Evolutionary conservation across 805 yeast species (phyloP).

Genomic region (Lipomyces orientalis): DNA sequence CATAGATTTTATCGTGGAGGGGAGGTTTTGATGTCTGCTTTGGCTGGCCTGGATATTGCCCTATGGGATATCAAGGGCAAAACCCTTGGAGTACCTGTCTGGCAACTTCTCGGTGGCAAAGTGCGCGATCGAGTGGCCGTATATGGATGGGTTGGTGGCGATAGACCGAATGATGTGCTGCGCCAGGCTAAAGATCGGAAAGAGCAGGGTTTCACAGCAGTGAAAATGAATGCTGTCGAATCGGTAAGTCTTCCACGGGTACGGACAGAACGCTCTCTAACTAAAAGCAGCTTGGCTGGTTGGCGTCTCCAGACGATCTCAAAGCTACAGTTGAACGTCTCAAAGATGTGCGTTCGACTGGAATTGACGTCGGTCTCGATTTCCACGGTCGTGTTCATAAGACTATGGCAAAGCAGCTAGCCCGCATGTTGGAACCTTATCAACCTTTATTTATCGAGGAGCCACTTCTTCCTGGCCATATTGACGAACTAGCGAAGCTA

Average conservation of each 20-base stretch:
- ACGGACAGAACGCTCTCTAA: too few species aligned
- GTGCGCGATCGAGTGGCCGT: slow-evolving; percentile 42
- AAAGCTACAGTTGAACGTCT: slow-evolving; percentile 41
- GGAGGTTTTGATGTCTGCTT: slow-evolving; percentile 44
- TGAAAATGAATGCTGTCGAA: slow-evolving; percentile 44
- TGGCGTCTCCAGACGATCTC: slow-evolving; percentile 40
- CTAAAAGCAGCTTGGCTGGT: slow-evolving; percentile 22
- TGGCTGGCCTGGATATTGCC: slow-evolving; percentile 45
- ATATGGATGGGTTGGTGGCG: slow-evolving; percentile 46
- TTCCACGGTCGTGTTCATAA: slow-evolving; percentile 43
- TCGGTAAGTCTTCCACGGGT: slow-evolving; percentile 23
- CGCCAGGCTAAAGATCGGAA: slow-evolving; percentile 41
- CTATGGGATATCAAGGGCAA: slow-evolving; percentile 46
- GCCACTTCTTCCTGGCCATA: slow-evolving; percentile 41
- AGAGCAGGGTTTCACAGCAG: slow-evolving; percentile 44
- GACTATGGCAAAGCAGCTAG: slow-evolving; percentile 43
- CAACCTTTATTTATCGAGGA: slow-evolving; percentile 42
- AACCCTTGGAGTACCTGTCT: slow-evolving; percentile 43
- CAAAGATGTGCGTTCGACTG: slow-evolving; percentile 37
- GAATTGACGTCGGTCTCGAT: slow-evolving; percentile 42
- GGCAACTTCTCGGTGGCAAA: slow-evolving; percentile 42
- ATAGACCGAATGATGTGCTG: slow-evolving; percentile 39
- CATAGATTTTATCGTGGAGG: slow-evolving; percentile 45
- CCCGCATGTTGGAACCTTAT: slow-evolving; percentile 39
- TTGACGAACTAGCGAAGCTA: slow-evolving; percentile 38